Conservation (phyloP, 352 stramenopile genomes). For the Phytophthora boehmeriae region DNA sequence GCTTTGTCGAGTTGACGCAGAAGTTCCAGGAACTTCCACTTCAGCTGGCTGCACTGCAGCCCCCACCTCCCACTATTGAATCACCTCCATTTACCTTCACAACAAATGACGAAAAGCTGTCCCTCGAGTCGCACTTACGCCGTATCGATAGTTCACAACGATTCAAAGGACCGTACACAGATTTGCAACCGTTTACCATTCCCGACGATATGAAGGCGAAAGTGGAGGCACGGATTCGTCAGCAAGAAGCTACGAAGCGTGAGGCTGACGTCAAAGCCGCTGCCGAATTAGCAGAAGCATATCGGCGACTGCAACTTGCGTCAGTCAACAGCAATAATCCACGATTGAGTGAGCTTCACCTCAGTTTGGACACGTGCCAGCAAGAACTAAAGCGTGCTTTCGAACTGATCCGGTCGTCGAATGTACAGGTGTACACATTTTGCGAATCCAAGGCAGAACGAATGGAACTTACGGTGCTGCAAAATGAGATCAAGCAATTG, state of each 20-base stretch:
- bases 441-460: conserved; percentile 70
- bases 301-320: conserved; percentile 61
- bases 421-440: conserved; percentile 67
- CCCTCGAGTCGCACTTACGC: conserved; percentile 54
- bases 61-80: conserved; percentile 15
- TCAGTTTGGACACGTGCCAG: conserved; percentile 69
- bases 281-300: conserved; percentile 61
- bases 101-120: conserved; percentile 59
- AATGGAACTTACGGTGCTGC: conserved; percentile 47
- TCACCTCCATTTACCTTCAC: conserved; percentile 55
- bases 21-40: conserved; percentile 68
- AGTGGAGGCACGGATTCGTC: conserved; percentile 70
- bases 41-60: conserved; percentile 54
- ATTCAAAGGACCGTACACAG: conserved; percentile 53
- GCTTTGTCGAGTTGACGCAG: conserved; percentile 62
- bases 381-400: conserved; percentile 73
- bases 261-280: conserved; percentile 50
- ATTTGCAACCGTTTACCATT: conserved; percentile 76
- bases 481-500: conserved; percentile 58
- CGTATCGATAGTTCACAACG: conserved; percentile 24
- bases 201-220: conserved; percentile 82
- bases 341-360: conserved; percentile 58
- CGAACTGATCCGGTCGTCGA: conserved; percentile 65
- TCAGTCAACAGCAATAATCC: conserved; percentile 48
- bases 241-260: conserved; percentile 55